Conservation (phyloP, 1,284 basidiomycete species). For the Leccinum insolens region DNA sequence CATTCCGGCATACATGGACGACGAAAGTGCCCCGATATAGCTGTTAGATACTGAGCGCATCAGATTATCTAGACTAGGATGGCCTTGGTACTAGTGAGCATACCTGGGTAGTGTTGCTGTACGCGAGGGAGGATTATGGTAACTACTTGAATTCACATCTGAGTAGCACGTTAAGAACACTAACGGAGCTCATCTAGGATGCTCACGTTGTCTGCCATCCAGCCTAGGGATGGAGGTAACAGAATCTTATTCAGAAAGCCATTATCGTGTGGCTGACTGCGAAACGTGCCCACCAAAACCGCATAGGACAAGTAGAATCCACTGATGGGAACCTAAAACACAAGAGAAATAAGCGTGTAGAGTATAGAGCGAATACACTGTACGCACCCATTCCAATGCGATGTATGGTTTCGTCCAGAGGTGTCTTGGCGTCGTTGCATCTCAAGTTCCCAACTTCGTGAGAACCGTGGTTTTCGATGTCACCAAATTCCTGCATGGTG, state of each 20-base stretch:
- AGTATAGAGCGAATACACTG: background rate
- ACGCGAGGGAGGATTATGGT: background rate
- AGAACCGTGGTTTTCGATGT: conserved; percentile 37
- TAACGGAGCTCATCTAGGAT: background rate
- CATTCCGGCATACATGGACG: background rate
- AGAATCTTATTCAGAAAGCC: background rate
- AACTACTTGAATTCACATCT: background rate
- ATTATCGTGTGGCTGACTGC: background rate
- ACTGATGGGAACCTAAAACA: conserved; percentile 69
- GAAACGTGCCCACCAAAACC: conserved; percentile 70
- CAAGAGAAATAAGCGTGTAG: conserved; percentile 1
- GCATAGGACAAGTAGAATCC: conserved; percentile 79
- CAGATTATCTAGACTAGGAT: background rate
- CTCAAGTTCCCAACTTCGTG: conserved; percentile 35
- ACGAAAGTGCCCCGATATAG: background rate
- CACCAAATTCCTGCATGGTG: conserved; percentile 33
- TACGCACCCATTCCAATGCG: conserved; percentile 83
- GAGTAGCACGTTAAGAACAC: background rate
- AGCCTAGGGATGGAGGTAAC: conserved; percentile 49
- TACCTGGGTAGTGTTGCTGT: background rate
- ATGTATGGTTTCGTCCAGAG: conserved; percentile 85
- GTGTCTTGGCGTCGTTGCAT: conserved; percentile 58
- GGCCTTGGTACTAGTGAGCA: background rate
- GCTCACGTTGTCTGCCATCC: conserved; percentile 37
- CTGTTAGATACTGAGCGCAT: background rate